Conservation (phyloP, 768 basidiomycete genomes). For the Coprinopsis cinerea region DNA sequence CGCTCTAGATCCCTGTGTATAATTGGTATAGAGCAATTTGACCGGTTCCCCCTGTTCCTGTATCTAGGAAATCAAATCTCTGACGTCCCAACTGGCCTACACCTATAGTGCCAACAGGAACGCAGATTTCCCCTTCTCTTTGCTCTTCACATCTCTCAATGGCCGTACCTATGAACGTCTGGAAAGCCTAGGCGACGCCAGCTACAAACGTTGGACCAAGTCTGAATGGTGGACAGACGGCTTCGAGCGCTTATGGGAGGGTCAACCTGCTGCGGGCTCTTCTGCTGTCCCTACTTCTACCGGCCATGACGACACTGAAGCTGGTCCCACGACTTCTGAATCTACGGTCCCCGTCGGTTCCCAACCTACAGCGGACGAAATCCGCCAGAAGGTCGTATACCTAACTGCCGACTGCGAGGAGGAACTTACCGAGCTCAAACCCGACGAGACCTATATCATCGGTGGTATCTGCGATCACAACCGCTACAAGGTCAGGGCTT, state of each 20-base stretch:
- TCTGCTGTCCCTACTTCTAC: slow-evolving; percentile 5
- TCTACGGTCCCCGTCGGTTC: slow-evolving; percentile 3
- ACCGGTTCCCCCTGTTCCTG: slow-evolving; percentile 6
- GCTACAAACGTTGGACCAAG: slow-evolving; percentile 73
- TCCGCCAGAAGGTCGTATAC: slow-evolving; percentile 61
- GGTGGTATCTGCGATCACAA: slow-evolving; percentile 96
- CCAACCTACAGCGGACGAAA: slow-evolving; percentile 12
- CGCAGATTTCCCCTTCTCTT: slow-evolving; percentile 60
- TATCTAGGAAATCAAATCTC: slow-evolving; percentile 80
- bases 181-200: slow-evolving; percentile 57
- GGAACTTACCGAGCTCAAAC: slow-evolving; percentile 75
- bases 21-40: slow-evolving; percentile 4
- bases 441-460: slow-evolving; percentile 88
- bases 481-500: slow-evolving; percentile 73
- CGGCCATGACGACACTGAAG: background rate
- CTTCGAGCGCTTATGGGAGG: slow-evolving; percentile 64
- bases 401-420: slow-evolving; percentile 91
- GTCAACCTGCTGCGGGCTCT: slow-evolving; percentile 10
- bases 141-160: slow-evolving; percentile 79
- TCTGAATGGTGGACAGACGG: slow-evolving; percentile 81
- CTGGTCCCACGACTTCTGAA: slow-evolving; percentile 5
- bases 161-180: slow-evolving; percentile 62
- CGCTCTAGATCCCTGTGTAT: slow-evolving; percentile 7
- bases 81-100: slow-evolving; percentile 87
- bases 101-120: slow-evolving; percentile 84